Base-by-base conservation (phyloP, 768 basidiomycete genomes). In the Daedaleopsis nitida region DNA sequence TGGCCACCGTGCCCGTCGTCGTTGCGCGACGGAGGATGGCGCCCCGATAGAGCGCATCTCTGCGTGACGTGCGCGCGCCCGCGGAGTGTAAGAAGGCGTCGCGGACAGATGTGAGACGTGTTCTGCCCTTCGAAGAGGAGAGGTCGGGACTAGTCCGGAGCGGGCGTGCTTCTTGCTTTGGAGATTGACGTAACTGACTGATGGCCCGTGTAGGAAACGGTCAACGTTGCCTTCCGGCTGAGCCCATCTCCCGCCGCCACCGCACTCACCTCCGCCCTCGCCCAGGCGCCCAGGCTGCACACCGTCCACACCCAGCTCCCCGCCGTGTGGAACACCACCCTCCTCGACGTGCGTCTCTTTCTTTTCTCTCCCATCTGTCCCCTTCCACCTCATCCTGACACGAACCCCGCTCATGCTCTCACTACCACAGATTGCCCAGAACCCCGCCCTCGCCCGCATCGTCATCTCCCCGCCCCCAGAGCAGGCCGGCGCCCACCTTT, bases 221-320 rank as follows among this genome's bases (percentile, higher is more conserved):
- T 80, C 7, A 77, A 85, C 59, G 72, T 86, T 16, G 81, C 82
- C 38, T 82, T 88, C 71, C 80, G 84, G 39, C 76, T 87, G 42
- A 82, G 84, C 1, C 79, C 83, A 19, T 65, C 71, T 45, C 65
- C 63, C 12, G 64, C 65, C 35, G 62, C 64, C 62, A 67, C 59
- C 34, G 52, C 63, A 48, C 79, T 68, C 61, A 74, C 76, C 19
- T 60, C 66, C 2, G 78, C 83, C 19, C 70, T 77, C 11, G 74
- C 78, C 0, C 76, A 73, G 1, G 73, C 78, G 5, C 79, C 80
- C 21, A 65, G 73, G 12, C 74, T 89, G 6, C 81, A 77, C 63
- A 78, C 75, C 2, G 76, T 88, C 55, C 74, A 77, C 58, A 83
- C 86, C 0, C 77, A 81, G 48, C 74, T 86, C 7, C 87, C 87